These are phyloP conservation scores for Boletellus dicymbophilus DNA, from an alignment of 1,284 basidiomycete species.

Conservation along the genomic window DNA sequence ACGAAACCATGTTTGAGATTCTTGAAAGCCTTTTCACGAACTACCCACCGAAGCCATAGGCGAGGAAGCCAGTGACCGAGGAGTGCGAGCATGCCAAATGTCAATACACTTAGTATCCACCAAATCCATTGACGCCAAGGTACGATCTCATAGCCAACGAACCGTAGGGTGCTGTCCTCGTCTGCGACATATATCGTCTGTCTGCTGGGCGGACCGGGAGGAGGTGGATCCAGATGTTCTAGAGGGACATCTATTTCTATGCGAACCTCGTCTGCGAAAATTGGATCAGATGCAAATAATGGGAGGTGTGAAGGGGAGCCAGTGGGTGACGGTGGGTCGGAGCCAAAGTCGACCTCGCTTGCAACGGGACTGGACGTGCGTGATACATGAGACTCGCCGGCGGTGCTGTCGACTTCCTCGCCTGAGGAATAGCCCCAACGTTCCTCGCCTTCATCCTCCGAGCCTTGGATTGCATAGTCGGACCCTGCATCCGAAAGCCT, in stretches of 20 bases:
- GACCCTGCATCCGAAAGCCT: constrained; percentile 58
- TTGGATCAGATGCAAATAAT: constrained; percentile 68
- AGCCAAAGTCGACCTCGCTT: constrained; percentile 68
- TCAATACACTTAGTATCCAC: constrained; percentile 70
- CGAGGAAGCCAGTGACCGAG: constrained; percentile 94
- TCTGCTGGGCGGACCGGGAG: constrained; percentile 75
- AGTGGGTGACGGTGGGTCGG: constrained; percentile 60
- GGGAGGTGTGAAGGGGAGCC: constrained; percentile 57
- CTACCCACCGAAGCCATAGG: constrained; percentile 88
- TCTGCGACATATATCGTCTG: constrained; percentile 91
- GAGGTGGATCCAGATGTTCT: constrained; percentile 62
- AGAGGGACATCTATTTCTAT: constrained; percentile 74
- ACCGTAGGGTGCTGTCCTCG: constrained; percentile 88
- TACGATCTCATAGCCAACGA: constrained; percentile 86
- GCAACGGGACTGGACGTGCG: constrained; percentile 41
- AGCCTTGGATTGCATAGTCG: constrained; percentile 55
- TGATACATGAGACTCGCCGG: constrained; percentile 31
- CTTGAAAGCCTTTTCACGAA: constrained; percentile 83
- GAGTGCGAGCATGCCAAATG: constrained; percentile 79
- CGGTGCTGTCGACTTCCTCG: constrained; percentile 55
- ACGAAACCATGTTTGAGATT: constrained; percentile 74
- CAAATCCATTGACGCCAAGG: constrained; percentile 70
- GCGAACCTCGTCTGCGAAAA: constrained; percentile 79
- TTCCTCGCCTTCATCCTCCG: constrained; percentile 58
- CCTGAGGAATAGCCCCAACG: constrained; percentile 82